A percentile compares a stretch with the other conserved stretches of the same genome.
These are phyloP conservation scores for Microbotryum scabiosae DNA, from an alignment of 1,284 basidiomycete species.

Conservation along the genomic window DNA sequence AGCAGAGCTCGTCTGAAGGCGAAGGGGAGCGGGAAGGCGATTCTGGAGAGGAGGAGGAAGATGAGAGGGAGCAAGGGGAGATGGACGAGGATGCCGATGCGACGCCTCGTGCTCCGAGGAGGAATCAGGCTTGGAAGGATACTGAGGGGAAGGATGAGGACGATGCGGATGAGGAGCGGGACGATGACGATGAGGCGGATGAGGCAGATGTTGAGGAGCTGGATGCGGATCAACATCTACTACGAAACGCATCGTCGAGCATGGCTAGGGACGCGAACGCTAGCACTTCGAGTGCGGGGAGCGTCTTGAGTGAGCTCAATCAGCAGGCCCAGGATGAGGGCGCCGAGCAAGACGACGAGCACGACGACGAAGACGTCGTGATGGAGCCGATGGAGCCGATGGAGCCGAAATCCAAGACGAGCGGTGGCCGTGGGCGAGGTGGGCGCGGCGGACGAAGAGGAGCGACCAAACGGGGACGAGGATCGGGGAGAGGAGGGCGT, in stretches of 20 bases:
- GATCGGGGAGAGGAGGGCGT: no score
- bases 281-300: no score
- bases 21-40: no score
- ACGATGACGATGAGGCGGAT: background rate
- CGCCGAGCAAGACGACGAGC: background rate
- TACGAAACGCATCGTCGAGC: background rate
- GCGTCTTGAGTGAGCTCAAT: no score
- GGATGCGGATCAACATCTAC: background rate
- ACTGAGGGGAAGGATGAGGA: no score
- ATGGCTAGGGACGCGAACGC: background rate
- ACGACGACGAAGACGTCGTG: background rate
- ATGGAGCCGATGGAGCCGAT: conserved; percentile 7
- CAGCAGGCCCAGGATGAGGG: background rate
- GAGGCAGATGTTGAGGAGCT: background rate
- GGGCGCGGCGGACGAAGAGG: conserved; percentile 2
- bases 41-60: no score
- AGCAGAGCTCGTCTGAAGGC: no score
- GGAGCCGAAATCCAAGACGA: background rate
- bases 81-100: no score
- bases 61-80: no score
- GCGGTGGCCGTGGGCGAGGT: background rate
- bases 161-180: background rate
- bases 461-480: background rate
- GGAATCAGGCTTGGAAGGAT: no score
- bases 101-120: no score